Evolutionary conservation across 2,329 filamentous ascomycete species (phyloP).

Genomic region (Epichloe brachyelytri): DNA sequence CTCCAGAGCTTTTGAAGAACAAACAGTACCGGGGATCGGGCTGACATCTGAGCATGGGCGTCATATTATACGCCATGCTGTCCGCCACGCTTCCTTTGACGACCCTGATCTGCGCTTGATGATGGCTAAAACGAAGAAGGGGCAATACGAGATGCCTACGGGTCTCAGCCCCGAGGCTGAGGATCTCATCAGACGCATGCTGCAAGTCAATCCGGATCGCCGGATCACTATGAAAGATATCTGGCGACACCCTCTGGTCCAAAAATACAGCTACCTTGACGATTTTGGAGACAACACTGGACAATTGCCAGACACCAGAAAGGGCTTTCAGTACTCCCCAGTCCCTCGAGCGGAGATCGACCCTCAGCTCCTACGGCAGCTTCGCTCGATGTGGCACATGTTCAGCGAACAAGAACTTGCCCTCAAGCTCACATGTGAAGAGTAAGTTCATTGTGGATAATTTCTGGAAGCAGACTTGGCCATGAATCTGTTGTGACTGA

Average conservation of each 20-base stretch:
- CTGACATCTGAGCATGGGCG: conserved; percentile 89
- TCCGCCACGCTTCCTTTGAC: conserved; percentile 71
- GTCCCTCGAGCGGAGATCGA: conserved; percentile 58
- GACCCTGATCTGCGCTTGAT: conserved; percentile 49
- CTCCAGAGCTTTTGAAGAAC: conserved; percentile 76
- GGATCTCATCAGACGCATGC: conserved; percentile 67
- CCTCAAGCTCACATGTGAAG: conserved; percentile 49
- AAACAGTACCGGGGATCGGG: conserved; percentile 68
- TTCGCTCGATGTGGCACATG: conserved; percentile 85
- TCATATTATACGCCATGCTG: conserved; percentile 80
- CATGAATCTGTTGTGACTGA: conserved; percentile 11
- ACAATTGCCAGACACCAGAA: conserved; percentile 43
- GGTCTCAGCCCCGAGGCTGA: conserved; percentile 55
- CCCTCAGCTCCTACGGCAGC: conserved; percentile 66
- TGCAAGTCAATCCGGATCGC: conserved; percentile 63
- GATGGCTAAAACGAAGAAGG: conserved; percentile 46
- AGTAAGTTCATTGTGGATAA: conserved; percentile 34
- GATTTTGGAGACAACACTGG: conserved; percentile 43
- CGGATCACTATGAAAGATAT: conserved; percentile 72
- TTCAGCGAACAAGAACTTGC: conserved; percentile 61
- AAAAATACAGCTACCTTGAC: conserved; percentile 68
- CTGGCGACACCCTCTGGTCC: conserved; percentile 77
- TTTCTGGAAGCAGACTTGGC: background rate
- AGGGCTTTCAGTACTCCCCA: conserved; percentile 48
- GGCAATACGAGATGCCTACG: conserved; percentile 47